Conservation (phyloP, 2,329 filamentous ascomycete genomes). For the Cercospora sp. region DNA sequence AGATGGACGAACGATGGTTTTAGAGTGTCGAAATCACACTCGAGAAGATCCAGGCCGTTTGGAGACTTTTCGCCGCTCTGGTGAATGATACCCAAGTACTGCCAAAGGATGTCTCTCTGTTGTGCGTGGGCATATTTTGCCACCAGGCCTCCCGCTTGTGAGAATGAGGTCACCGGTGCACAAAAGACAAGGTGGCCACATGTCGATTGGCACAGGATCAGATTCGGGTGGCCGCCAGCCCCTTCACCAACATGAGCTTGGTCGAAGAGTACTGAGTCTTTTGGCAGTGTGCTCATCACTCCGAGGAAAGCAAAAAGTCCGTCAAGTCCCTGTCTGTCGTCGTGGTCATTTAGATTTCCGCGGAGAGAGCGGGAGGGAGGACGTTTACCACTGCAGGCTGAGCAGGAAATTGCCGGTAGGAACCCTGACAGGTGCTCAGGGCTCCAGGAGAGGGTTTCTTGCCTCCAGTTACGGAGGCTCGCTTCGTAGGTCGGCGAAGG, state of each 20-base stretch:
- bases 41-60: neutral
- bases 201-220: neutral
- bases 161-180: neutral
- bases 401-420: neutral
- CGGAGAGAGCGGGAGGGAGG: neutral
- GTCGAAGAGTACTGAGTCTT: neutral
- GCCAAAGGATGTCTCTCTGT: neutral
- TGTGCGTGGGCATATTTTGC: neutral
- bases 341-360: neutral
- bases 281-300: neutral
- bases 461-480: neutral
- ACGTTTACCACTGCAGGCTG: neutral
- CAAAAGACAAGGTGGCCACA: constrained; percentile 3
- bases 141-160: neutral
- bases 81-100: neutral
- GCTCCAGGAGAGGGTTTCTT: neutral
- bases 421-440: neutral
- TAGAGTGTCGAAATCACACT: neutral
- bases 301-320: neutral
- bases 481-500: neutral
- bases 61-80: neutral
- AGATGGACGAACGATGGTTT: neutral
- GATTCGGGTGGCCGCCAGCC: neutral
- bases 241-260: neutral
- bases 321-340: neutral